Evolutionary conservation across 805 yeast genomes (phyloP).

Genomic region (Saturnispora besseyi): DNA sequence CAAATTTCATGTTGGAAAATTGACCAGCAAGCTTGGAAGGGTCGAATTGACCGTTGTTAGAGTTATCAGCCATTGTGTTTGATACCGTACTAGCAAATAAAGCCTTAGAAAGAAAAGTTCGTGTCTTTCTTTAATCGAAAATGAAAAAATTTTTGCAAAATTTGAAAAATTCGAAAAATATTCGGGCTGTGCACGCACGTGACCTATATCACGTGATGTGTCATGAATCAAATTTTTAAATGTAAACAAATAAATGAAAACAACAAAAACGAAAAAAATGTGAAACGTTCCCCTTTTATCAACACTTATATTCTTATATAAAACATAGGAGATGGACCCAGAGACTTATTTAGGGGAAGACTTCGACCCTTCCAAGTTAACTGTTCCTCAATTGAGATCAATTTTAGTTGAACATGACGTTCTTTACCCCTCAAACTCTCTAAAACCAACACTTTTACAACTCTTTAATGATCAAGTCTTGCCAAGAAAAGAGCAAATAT

Average conservation of each 20-base stretch:
- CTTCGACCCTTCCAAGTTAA: slow-evolving; percentile 60
- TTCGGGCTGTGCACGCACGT: not conserved
- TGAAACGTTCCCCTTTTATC: not conserved
- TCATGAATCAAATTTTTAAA: not conserved
- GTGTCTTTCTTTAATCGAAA: not conserved
- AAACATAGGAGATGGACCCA: slow-evolving; percentile 25
- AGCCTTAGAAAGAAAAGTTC: not conserved
- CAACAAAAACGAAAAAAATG: not conserved
- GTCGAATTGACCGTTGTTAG: slow-evolving; percentile 29
- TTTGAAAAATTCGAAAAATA: not conserved
- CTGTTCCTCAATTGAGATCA: slow-evolving; percentile 61
- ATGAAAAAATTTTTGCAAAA: not conserved
- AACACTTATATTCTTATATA: not conserved
- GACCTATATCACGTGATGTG: not conserved
- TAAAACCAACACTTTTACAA: slow-evolving; percentile 56
- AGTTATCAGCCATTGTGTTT: slow-evolving; percentile 21
- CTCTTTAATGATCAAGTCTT: slow-evolving; percentile 48
- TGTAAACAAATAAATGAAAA: not conserved
- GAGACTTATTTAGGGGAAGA: slow-evolving; percentile 31
- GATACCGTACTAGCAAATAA: not conserved
- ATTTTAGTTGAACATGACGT: slow-evolving; percentile 57
- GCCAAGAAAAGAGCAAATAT: slow-evolving; percentile 37
- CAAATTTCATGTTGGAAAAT: slow-evolving; percentile 22
- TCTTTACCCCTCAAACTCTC: slow-evolving; percentile 51
- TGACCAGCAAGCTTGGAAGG: slow-evolving; percentile 34